phyloP scores from a whole-genome alignment of 345 rosid genomes.

The Corchorus olitorius region DNA sequence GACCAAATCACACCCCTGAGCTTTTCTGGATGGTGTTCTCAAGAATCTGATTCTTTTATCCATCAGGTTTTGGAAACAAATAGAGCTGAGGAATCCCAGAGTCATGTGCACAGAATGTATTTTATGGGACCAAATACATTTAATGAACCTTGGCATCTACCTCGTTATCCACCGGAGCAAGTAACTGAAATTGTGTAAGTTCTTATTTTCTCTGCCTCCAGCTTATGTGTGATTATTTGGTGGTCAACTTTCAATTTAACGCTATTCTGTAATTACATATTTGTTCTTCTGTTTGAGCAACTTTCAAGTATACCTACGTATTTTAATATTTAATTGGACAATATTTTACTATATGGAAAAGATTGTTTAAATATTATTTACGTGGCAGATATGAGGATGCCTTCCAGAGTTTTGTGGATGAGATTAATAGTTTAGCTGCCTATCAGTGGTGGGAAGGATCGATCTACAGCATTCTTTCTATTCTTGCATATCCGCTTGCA shows the following conservation, averaged over 20 bases:
- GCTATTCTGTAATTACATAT: background rate
- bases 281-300: background rate
- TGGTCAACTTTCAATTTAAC: background rate
- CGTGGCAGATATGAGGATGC: slow-evolving; percentile 80
- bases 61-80: slow-evolving; percentile 87
- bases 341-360: background rate
- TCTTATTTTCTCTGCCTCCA: slow-evolving; percentile 10
- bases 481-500: slow-evolving; percentile 87
- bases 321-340: background rate
- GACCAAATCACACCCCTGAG: background rate
- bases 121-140: slow-evolving; percentile 92
- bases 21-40: background rate
- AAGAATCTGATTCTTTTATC: slow-evolving; percentile 14
- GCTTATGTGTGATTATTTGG: slow-evolving; percentile 3
- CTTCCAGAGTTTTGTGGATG: slow-evolving; percentile 81
- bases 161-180: slow-evolving; percentile 82
- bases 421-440: slow-evolving; percentile 81
- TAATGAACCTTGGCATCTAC: slow-evolving; percentile 87
- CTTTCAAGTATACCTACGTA: background rate
- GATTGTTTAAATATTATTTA: slow-evolving; percentile 9
- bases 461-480: slow-evolving; percentile 63
- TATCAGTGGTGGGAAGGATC: slow-evolving; percentile 99
- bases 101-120: slow-evolving; percentile 87
- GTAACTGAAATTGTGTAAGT: slow-evolving; percentile 84
- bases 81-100: slow-evolving; percentile 83